Percentiles rank a stretch among this genome's conserved stretches.
Conservation (phyloP, 2,329 filamentous ascomycete species). For the Hymenoscyphus albidus region DNA sequence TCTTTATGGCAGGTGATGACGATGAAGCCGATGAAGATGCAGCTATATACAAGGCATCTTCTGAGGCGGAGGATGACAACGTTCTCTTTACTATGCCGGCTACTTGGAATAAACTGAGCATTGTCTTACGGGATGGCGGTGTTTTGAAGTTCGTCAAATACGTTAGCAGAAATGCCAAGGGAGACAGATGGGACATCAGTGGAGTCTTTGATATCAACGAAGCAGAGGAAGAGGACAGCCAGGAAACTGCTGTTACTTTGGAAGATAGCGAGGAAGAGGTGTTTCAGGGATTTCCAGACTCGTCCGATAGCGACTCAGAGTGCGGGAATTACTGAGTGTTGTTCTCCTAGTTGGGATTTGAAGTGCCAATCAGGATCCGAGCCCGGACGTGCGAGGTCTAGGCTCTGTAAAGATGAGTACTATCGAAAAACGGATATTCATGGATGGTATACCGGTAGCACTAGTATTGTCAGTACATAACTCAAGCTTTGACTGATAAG, state of each 20-base stretch:
- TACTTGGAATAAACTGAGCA: constrained; percentile 84
- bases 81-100: constrained; percentile 66
- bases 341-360: not conserved
- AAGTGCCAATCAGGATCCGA: not conserved
- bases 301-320: constrained; percentile 34
- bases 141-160: constrained; percentile 96
- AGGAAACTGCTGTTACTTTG: constrained; percentile 36
- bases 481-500: not conserved
- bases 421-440: not conserved
- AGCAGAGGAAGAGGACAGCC: constrained; percentile 38
- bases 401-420: not conserved
- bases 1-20: constrained; percentile 91
- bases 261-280: constrained; percentile 49
- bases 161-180: constrained; percentile 74
- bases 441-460: not conserved
- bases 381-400: not conserved
- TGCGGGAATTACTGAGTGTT: too few species aligned
- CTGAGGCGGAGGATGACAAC: constrained; percentile 67
- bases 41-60: constrained; percentile 76
- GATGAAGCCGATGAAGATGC: constrained; percentile 67
- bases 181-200: constrained; percentile 89
- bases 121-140: constrained; percentile 83
- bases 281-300: constrained; percentile 54
- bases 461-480: not conserved
- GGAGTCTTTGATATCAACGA: constrained; percentile 72